These are phyloP conservation scores for Cadophora luteo-olivacea DNA, from an alignment of 2,329 filamentous ascomycete species.

Conservation along the genomic window DNA sequence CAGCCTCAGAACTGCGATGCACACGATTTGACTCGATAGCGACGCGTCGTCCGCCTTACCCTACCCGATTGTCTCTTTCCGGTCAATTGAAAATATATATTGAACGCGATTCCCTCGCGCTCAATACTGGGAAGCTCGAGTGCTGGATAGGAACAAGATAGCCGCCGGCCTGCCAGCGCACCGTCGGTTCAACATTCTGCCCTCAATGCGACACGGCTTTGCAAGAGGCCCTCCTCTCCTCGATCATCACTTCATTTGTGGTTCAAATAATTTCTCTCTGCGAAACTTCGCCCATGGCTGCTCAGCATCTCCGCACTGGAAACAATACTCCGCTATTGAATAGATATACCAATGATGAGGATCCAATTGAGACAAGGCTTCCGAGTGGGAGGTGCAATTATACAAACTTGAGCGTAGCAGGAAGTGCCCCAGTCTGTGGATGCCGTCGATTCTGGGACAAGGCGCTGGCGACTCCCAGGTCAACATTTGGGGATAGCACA, in stretches of 20 bases:
- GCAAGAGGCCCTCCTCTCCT: constrained; percentile 26
- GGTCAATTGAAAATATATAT: constrained; percentile 24
- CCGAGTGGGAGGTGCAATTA: constrained; percentile 60
- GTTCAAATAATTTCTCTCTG: not conserved
- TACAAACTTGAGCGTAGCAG: constrained; percentile 52
- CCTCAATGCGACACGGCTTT: constrained; percentile 38
- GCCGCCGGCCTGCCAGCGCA: constrained; percentile 35
- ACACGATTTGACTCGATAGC: constrained; percentile 33
- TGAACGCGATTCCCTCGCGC: constrained; percentile 19
- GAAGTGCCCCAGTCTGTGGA: constrained; percentile 54
- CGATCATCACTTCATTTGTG: constrained; percentile 10
- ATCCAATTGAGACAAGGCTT: constrained; percentile 33
- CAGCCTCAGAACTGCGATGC: constrained; percentile 32
- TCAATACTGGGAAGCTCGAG: constrained; percentile 21
- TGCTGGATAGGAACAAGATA: constrained; percentile 26
- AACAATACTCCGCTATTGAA: constrained; percentile 43
- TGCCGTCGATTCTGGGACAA: constrained; percentile 59
- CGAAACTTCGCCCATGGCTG: constrained; percentile 40
- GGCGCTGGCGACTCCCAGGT: constrained; percentile 37
- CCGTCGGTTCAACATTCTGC: constrained; percentile 21
- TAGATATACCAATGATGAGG: constrained; percentile 34
- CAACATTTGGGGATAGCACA: constrained; percentile 15
- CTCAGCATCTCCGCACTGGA: constrained; percentile 32
- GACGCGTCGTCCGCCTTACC: constrained; percentile 34
- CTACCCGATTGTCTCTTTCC: constrained; percentile 10